Conservation (phyloP, 2,329 filamentous ascomycete species). For the Hypoxylon sp. region DNA sequence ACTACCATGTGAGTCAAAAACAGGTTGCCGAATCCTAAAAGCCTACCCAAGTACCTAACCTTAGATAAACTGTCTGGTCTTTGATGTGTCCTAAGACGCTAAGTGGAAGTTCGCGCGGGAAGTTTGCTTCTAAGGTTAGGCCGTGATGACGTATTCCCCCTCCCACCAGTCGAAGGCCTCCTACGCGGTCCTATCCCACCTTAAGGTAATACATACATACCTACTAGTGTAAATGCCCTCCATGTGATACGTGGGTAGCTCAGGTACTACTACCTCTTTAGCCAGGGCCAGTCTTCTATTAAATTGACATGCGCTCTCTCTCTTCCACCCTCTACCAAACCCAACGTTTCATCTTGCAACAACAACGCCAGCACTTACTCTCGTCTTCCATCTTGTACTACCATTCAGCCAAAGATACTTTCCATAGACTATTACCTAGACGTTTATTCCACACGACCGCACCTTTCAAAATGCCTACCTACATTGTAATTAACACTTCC, state of each 20-base stretch:
- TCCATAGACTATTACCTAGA: conserved; percentile 30
- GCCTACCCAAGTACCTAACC: background rate
- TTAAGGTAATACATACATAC: conserved; percentile 15
- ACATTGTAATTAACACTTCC: conserved; percentile 61
- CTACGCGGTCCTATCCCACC: conserved; percentile 34
- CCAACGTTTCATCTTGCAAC: conserved; percentile 24
- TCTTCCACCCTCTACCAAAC: conserved; percentile 17
- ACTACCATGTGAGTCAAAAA: conserved; percentile 32
- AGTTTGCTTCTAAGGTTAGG: conserved; percentile 30
- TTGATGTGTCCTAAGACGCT: conserved; percentile 19
- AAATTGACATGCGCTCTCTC: conserved; percentile 39
- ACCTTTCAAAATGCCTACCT: conserved; percentile 64
- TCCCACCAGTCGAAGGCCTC: conserved; percentile 26
- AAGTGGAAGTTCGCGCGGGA: conserved; percentile 22
- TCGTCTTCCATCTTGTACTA: conserved; percentile 27
- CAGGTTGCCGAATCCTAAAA: conserved; percentile 17
- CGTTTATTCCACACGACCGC: conserved; percentile 39
- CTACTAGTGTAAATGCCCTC: conserved; percentile 3
- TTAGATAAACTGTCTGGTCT: conserved; percentile 1
- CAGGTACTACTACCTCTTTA: conserved; percentile 15
- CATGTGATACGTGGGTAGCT: conserved; percentile 30
- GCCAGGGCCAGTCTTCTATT: conserved; percentile 19
- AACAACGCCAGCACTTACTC: conserved; percentile 16
- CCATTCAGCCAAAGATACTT: conserved; percentile 9
- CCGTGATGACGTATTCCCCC: conserved; percentile 42